Evolutionary conservation across 495 filamentous ascomycete genomes (phyloP), one percentile per base, ranked within the genome.

Genomic region (Penicillium macrosclerotiorum): DNA sequence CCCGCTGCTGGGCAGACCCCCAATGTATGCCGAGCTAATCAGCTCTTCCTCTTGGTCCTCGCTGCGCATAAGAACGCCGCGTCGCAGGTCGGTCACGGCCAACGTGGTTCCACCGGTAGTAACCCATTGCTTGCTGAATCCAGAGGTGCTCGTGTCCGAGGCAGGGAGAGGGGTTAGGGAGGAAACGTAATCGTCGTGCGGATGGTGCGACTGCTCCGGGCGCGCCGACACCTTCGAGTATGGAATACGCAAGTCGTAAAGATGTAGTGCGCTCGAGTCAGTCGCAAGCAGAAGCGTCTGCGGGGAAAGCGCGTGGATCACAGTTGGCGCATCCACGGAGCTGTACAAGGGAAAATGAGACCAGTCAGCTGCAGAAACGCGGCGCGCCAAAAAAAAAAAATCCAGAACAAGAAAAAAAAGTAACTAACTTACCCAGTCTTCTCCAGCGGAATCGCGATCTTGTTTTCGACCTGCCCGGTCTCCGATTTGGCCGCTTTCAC

Each of bases 1-100:
- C 41, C 84, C 82, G 14, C 79, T 73, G 27, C 80, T 78, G 2
- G 80, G 70, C 24, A 91, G 74, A 2, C 83, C 79, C 5, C 76
- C 74, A 17, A 96, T 83, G 62, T 87, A 86, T 5, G 79, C 71
- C 1, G 86, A 86, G 61, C 84, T 87, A 11, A 96, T 77, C 44
- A 96, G 64, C 63, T 97, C 93, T 45, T 96, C 93, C 50, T 90
- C 93, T 57, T 96, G 90, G 57, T 96, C 88, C 59, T 95, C 93
- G 51, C 88, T 94, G 39, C 82, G 82, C 14, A 90, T 83, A 8
- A 96, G 65, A 1, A 95, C 86, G 4, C 89, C 89, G 24, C 83
- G 74, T 17, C 93, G 80, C 5, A 95, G 72, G 68, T 98, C 93
- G 1, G 89, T 92, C 26, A 96, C 82, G 7, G 89, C 88, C 12